These are phyloP conservation scores for Dunaliella primolecta DNA, from an alignment of 139 green algal species.

Conservation along the genomic window DNA sequence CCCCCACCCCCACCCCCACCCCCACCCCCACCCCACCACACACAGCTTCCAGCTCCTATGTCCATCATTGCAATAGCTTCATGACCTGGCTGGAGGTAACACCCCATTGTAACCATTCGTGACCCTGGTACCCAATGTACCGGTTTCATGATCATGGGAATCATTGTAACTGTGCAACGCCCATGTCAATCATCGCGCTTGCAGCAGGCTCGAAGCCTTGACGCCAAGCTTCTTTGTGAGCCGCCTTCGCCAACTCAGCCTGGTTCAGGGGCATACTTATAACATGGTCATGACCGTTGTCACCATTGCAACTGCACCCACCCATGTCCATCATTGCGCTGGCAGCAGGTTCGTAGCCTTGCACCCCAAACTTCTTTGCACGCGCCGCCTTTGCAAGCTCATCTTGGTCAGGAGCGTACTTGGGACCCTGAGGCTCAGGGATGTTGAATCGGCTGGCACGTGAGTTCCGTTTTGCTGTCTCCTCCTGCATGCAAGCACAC, in stretches of 20 bases:
- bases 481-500: conserved; percentile 61
- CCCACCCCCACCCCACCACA: too few species aligned
- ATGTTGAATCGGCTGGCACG: conserved; percentile 49
- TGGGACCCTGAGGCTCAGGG: background rate
- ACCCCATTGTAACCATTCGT: too few species aligned
- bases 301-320: too few species aligned
- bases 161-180: conserved; percentile 43
- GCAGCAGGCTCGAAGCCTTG: conserved; percentile 51
- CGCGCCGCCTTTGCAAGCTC: conserved; percentile 47
- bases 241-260: conserved; percentile 47
- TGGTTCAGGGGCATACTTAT: conserved; percentile 23
- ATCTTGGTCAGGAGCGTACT: conserved; percentile 36
- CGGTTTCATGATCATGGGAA: too few species aligned
- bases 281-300: too few species aligned
- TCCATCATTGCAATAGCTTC: too few species aligned
- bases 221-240: conserved; percentile 64
- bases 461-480: conserved; percentile 50
- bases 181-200: conserved; percentile 62
- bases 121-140: too few species aligned
- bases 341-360: conserved; percentile 50
- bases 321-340: conserved; percentile 65
- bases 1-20: too few species aligned
- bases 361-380: conserved; percentile 64
- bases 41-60: too few species aligned
- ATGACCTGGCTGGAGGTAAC: too few species aligned